Conservation (phyloP, 2,329 filamentous ascomycete genomes). For the Verticillium isaacii region DNA sequence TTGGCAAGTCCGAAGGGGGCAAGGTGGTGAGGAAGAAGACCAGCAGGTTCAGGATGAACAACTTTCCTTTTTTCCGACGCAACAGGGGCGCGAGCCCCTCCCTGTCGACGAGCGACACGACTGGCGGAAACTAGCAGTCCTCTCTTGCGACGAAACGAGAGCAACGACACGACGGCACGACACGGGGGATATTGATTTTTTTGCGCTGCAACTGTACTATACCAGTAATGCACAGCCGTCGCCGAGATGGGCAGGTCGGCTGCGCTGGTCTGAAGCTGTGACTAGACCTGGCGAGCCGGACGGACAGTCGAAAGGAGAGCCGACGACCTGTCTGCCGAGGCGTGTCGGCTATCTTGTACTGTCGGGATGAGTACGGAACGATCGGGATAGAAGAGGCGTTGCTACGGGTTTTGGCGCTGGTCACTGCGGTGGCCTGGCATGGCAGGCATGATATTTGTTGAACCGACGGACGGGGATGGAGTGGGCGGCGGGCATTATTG, state of each 20-base stretch:
- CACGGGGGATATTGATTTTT: background rate
- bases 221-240: background rate
- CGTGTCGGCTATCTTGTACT: background rate
- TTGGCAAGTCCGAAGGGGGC: constrained; percentile 38
- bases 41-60: constrained; percentile 60
- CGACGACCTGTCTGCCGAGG: background rate
- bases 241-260: background rate
- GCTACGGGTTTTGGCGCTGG: background rate
- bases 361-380: background rate
- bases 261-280: background rate
- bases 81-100: constrained; percentile 30
- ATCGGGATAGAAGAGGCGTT: background rate
- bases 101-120: background rate
- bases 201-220: background rate
- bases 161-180: background rate
- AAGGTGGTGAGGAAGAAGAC: constrained; percentile 56
- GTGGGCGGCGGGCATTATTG: background rate
- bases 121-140: background rate
- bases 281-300: background rate
- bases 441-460: background rate
- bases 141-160: background rate
- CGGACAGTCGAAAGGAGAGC: background rate
- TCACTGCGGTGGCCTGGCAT: background rate
- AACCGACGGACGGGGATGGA: background rate
- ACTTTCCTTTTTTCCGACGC: constrained; percentile 50